Evolutionary conservation across 192 early-diverging fungal genomes (phyloP).

Genomic region (Backusella morwellensis): DNA sequence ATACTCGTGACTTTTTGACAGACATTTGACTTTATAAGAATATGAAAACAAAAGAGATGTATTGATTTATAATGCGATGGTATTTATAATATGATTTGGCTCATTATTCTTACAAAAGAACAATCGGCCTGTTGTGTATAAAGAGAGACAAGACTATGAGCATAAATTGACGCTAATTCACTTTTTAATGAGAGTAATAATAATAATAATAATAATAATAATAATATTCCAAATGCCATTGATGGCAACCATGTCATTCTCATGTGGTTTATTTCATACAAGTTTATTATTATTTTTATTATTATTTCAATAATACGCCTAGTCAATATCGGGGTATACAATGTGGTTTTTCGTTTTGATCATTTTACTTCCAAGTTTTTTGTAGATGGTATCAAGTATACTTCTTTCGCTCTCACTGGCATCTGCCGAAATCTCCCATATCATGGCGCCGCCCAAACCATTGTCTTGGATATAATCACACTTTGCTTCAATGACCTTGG

Average conservation of each 20-base stretch:
- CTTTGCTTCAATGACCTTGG: constrained; percentile 63
- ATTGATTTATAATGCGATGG: background rate
- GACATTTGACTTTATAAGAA: background rate
- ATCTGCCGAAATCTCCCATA: constrained; percentile 73
- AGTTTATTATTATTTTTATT: background rate
- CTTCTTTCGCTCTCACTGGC: constrained; percentile 34
- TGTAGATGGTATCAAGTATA: constrained; percentile 35
- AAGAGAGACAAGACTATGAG: background rate
- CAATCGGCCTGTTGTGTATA: background rate
- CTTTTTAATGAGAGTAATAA: no score
- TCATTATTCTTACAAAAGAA: background rate
- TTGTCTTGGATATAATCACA: constrained; percentile 60
- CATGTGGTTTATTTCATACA: background rate
- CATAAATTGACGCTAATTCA: no score
- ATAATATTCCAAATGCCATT: no score
- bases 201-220: no score
- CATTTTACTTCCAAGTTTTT: constrained; percentile 21
- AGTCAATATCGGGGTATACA: constrained; percentile 27
- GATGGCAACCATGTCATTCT: no score
- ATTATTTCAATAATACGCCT: background rate
- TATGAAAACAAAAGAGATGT: background rate
- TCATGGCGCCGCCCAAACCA: constrained; percentile 71
- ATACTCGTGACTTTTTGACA: background rate
- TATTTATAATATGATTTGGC: background rate
- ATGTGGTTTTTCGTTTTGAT: constrained; percentile 45